Percentiles rank a stretch among this genome's conserved stretches.
These are phyloP conservation scores for Triticum monococcum DNA, from an alignment of 176 grass and related monocot species.

Conservation along the genomic window DNA sequence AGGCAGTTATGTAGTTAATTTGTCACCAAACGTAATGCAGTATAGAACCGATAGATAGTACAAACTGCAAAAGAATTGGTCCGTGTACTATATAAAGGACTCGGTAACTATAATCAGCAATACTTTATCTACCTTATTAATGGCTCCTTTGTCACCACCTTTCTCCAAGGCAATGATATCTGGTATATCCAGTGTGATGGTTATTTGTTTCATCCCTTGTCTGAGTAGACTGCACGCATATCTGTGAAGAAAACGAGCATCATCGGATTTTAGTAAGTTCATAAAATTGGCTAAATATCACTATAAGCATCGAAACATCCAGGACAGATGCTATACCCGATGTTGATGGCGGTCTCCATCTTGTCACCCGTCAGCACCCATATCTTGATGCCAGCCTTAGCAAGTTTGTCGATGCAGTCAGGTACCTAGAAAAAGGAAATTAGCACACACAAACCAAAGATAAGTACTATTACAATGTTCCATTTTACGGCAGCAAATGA, in stretches of 20 bases:
- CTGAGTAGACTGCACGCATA: slow-evolving; percentile 89
- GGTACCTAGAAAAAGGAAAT: slow-evolving; percentile 56
- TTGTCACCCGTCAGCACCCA: slow-evolving; percentile 97
- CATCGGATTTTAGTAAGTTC: neutral
- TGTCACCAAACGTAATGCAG: neutral
- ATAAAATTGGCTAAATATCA: neutral
- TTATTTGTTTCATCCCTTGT: slow-evolving; percentile 93
- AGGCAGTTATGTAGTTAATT: neutral
- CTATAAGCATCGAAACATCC: neutral
- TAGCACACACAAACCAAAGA: slow-evolving; percentile 13
- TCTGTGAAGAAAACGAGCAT: slow-evolving; percentile 37
- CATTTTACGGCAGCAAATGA: neutral
- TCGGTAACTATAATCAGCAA: neutral
- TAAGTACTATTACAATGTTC: neutral
- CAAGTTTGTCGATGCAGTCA: slow-evolving; percentile 95
- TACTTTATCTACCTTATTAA: slow-evolving; percentile 48
- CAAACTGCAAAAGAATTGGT: neutral
- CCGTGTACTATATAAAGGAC: neutral
- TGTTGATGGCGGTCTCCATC: slow-evolving; percentile 98
- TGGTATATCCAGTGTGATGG: slow-evolving; percentile 71
- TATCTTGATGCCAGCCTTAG: slow-evolving; percentile 96
- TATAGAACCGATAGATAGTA: neutral
- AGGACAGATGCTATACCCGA: slow-evolving; percentile 47
- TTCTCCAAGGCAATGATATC: slow-evolving; percentile 73
- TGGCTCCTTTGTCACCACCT: slow-evolving; percentile 43